Conservation (phyloP, 495 filamentous ascomycete genomes). For the Xylaria flabelliformis region DNA sequence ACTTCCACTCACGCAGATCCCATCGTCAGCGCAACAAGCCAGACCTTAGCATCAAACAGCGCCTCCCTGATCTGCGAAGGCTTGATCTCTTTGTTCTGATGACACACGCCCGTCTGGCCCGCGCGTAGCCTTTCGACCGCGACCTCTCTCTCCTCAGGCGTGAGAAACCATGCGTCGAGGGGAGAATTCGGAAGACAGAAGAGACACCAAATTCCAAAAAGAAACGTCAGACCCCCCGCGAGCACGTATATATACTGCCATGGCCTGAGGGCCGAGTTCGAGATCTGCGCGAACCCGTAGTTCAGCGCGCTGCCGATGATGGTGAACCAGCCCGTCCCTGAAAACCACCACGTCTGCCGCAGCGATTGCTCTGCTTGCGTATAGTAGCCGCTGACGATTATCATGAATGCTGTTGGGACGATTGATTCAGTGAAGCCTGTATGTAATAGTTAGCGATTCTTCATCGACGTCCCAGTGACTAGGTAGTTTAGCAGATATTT, state of each 20-base stretch:
- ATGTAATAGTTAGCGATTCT: not conserved
- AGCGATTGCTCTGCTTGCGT: slow-evolving; percentile 71
- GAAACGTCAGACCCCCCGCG: slow-evolving; percentile 66
- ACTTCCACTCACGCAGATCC: slow-evolving; percentile 47
- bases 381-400: slow-evolving; percentile 68
- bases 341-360: slow-evolving; percentile 75
- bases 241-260: slow-evolving; percentile 78
- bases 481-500: not conserved
- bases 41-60: slow-evolving; percentile 64
- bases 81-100: slow-evolving; percentile 64
- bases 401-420: slow-evolving; percentile 74
- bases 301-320: slow-evolving; percentile 71
- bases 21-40: slow-evolving; percentile 67
- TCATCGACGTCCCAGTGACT: not conserved
- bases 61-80: slow-evolving; percentile 64
- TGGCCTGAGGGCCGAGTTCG: slow-evolving; percentile 55
- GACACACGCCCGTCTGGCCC: slow-evolving; percentile 63
- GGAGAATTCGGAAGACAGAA: slow-evolving; percentile 66
- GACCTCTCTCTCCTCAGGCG: slow-evolving; percentile 56
- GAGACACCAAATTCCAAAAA: slow-evolving; percentile 66
- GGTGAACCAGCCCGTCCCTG: slow-evolving; percentile 68
- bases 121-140: slow-evolving; percentile 62
- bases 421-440: slow-evolving; percentile 68
- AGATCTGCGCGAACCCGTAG: slow-evolving; percentile 74
- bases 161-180: slow-evolving; percentile 61